Evolutionary conservation across 345 rosid species (phyloP).

Genomic region (Psidium friedrichsthalianum): DNA sequence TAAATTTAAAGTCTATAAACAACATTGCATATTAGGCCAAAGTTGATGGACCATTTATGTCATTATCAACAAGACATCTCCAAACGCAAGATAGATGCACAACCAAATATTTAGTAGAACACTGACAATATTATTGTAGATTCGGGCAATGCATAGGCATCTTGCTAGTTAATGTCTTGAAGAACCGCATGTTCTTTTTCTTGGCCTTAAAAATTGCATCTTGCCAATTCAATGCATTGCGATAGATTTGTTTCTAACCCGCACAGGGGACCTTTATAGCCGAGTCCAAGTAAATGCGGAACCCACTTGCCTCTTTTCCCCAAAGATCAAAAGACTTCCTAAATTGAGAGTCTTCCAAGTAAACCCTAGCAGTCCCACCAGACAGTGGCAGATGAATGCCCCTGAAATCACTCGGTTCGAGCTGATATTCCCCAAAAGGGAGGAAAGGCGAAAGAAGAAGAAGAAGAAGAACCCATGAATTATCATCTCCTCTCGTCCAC

Average conservation of each 20-base stretch:
- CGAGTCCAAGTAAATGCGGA: background rate
- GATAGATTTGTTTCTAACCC: no score
- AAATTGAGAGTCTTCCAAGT: background rate
- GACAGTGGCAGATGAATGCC: background rate
- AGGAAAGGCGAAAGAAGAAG: background rate
- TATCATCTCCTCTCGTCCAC: background rate
- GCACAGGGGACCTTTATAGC: no score
- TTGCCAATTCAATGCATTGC: background rate
- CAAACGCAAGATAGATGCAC: background rate
- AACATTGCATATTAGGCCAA: no score
- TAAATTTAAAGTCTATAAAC: no score
- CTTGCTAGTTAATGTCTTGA: background rate
- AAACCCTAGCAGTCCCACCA: background rate
- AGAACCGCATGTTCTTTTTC: background rate
- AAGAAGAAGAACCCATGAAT: background rate
- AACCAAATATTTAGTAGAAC: background rate
- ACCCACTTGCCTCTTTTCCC: background rate
- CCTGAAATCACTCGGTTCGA: background rate
- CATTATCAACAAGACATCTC: background rate
- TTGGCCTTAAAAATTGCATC: background rate
- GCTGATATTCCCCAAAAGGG: background rate
- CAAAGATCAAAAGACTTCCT: background rate
- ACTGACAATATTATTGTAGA: no score
- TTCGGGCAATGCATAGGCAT: background rate
- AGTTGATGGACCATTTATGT: no score